These are phyloP conservation scores for Oropetium thomaeum DNA, from an alignment of 176 grass and related monocot genomes.

Conservation along the genomic window DNA sequence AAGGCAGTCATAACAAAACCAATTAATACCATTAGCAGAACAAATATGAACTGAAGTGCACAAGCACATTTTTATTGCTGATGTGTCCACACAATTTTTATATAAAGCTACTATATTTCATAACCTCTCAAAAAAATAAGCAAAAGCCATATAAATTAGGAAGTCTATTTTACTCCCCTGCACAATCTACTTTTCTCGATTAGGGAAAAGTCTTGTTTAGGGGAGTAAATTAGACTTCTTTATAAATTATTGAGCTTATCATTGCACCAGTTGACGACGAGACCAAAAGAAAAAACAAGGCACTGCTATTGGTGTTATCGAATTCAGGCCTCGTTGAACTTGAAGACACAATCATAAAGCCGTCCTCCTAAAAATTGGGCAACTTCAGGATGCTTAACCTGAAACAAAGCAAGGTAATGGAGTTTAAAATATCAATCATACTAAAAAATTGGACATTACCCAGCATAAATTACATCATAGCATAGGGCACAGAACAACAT, in stretches of 20 bases:
- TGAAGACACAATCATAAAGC: slow-evolving; percentile 98
- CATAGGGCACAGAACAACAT: not conserved
- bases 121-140: not conserved
- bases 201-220: too few relatives aligned
- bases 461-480: slow-evolving; percentile 11
- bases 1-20: not conserved
- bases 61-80: not conserved
- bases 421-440: not conserved
- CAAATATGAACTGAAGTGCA: not conserved
- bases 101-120: not conserved
- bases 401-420: not conserved
- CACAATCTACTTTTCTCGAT: too few relatives aligned
- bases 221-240: too few relatives aligned
- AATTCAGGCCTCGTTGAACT: slow-evolving; percentile 82
- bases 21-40: not conserved
- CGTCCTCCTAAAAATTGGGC: slow-evolving; percentile 96
- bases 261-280: not conserved
- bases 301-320: not conserved
- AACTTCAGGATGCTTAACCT: slow-evolving; percentile 98
- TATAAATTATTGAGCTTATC: not conserved
- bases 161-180: too few relatives aligned
- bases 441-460: not conserved
- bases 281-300: slow-evolving; percentile 3
- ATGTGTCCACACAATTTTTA: not conserved
- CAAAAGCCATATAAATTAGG: not conserved